phyloP scores from a whole-genome alignment of 139 green algal species.

The Bryopsis sp. region DNA sequence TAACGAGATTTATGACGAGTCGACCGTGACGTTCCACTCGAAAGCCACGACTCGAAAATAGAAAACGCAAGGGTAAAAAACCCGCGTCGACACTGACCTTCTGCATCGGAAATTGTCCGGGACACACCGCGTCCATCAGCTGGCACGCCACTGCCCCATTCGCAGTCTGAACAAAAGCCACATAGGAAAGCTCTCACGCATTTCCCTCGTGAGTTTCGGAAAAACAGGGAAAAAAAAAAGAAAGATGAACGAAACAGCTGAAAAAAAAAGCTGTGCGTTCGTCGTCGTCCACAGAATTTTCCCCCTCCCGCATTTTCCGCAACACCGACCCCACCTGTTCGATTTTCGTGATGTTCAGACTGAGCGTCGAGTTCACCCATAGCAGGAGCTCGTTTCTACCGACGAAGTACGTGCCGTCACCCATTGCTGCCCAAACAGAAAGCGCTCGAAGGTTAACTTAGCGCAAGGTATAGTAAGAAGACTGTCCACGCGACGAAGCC shows the following conservation, averaged over 20 bases:
- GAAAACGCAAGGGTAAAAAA: no score
- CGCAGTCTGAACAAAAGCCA: conserved; percentile 39
- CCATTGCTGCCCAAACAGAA: no score
- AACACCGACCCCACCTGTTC: conserved; percentile 86
- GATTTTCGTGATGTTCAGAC: conserved; percentile 72
- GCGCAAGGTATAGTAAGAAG: no score
- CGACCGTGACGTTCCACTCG: no score
- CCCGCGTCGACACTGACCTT: no score
- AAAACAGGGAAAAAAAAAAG: neutral
- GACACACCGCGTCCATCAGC: conserved; percentile 85
- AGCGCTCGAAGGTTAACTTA: no score
- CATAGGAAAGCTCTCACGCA: neutral
- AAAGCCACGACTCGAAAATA: no score
- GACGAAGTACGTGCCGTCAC: conserved; percentile 58
- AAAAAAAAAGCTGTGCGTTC: no score
- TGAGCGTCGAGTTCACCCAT: conserved; percentile 87
- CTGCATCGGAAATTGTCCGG: conserved; percentile 68
- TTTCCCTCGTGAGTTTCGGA: no score
- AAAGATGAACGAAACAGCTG: neutral
- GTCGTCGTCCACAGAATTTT: neutral
- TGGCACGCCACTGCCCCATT: conserved; percentile 80
- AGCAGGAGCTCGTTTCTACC: conserved; percentile 66
- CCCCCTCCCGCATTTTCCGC: no score
- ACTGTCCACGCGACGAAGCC: no score
- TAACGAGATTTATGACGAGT: neutral